Evolutionary conservation across 352 stramenopile genomes (phyloP).

Genomic region (Thalassiosira exigua): DNA sequence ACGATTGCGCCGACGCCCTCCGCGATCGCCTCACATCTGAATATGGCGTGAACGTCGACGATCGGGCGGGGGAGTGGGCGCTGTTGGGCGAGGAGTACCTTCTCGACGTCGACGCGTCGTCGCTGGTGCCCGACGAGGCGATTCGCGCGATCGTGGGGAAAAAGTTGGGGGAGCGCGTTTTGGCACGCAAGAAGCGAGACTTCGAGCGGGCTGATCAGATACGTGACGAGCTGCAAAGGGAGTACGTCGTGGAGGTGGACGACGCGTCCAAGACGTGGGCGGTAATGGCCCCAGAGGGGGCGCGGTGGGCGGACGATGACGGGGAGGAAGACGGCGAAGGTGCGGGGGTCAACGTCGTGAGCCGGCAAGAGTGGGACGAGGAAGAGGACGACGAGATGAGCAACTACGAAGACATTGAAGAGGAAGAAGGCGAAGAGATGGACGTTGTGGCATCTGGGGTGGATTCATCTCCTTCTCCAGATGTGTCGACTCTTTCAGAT

Average conservation of each 20-base stretch:
- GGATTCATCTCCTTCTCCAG: background rate
- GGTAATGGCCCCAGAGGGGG: slow-evolving; percentile 28
- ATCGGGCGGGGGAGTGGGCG: slow-evolving; percentile 77
- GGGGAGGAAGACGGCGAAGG: slow-evolving; percentile 16
- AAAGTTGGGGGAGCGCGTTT: slow-evolving; percentile 48
- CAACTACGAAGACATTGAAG: slow-evolving; percentile 20
- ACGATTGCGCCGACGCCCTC: slow-evolving; percentile 74
- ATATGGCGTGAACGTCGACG: slow-evolving; percentile 78
- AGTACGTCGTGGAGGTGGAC: slow-evolving; percentile 52
- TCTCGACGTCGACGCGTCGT: slow-evolving; percentile 25
- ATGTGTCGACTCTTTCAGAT: slow-evolving; percentile 18
- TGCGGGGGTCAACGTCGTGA: slow-evolving; percentile 45
- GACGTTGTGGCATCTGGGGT: background rate
- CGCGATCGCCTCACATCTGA: slow-evolving; percentile 56
- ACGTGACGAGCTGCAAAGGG: slow-evolving; percentile 42
- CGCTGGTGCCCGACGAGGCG: slow-evolving; percentile 34
- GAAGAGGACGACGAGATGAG: slow-evolving; percentile 28
- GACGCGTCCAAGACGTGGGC: slow-evolving; percentile 52
- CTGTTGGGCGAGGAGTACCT: slow-evolving; percentile 45
- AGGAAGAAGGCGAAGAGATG: slow-evolving; percentile 10
- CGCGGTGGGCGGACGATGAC: slow-evolving; percentile 19
- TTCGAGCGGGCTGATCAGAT: slow-evolving; percentile 61
- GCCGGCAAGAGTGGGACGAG: slow-evolving; percentile 42
- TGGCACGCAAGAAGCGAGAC: slow-evolving; percentile 41
- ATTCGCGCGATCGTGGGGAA: slow-evolving; percentile 33